These are phyloP conservation scores for Anisodus tanguticus DNA, from an alignment of 257 asterid genomes.

Conservation along the genomic window DNA sequence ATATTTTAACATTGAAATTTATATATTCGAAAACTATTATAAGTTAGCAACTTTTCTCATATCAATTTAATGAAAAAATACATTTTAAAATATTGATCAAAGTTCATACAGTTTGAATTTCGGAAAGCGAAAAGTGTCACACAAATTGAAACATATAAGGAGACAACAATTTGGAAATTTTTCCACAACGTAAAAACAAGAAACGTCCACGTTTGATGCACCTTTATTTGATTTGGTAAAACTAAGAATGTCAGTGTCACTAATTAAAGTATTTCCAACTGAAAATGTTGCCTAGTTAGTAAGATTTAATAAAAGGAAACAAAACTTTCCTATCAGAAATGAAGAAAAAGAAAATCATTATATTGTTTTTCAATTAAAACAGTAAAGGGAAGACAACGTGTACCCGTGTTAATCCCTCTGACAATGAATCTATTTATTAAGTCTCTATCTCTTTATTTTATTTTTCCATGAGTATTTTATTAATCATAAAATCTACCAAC, in stretches of 20 bases:
- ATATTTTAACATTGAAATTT: no score
- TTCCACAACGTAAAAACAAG: neutral
- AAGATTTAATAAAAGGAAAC: slow-evolving; percentile 10
- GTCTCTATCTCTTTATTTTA: neutral
- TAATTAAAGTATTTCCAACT: slow-evolving; percentile 17
- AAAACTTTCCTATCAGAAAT: neutral
- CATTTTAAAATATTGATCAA: no score
- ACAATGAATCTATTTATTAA: neutral
- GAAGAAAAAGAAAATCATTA: neutral
- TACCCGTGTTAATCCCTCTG: neutral
- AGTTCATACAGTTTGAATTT: no score
- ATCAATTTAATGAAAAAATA: no score
- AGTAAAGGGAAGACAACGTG: neutral
- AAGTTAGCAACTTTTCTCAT: no score
- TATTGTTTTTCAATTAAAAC: slow-evolving; percentile 11
- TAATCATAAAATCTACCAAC: neutral
- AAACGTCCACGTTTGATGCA: neutral
- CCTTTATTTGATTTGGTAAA: neutral
- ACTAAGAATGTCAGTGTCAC: neutral
- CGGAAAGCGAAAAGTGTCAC: no score
- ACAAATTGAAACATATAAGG: neutral
- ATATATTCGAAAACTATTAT: no score
- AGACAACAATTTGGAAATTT: neutral
- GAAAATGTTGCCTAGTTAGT: neutral
- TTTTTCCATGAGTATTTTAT: neutral